Base-by-base conservation (phyloP, 352 stramenopile species). In the Globisporangium abappressorium region DNA sequence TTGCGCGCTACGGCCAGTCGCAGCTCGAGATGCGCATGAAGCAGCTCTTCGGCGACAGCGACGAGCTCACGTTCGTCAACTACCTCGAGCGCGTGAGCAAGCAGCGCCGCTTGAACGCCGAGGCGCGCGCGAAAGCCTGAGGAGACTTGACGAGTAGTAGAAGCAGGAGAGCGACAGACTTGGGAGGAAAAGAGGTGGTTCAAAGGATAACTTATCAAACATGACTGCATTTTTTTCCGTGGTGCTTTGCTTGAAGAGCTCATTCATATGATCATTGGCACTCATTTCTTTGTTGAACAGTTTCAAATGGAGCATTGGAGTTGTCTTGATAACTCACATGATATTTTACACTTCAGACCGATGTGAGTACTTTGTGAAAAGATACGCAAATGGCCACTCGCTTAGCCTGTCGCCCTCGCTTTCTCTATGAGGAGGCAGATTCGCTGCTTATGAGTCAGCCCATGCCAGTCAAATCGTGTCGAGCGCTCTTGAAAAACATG, bases 21-120 rank as follows among this genome's bases (percentile, higher is more conserved):
- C 83, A 96, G 69, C 79, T 98, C 9, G 92, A 97, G 70, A 91
- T 87, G 74, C 85, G 92, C 69, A 96, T 97, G 89, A 94, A 92
- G 73, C 88, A 93, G 71, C 83, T 97, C 49, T 97, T 97, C 64
- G 90, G 91, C 12, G 91, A 97, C 64, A 91, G 81, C 65, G 82
- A 92, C 66, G 87, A 94, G 66, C 75, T 94, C 67, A 82, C 63
- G 14, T 94, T 95, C 56, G 83, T 93, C 49, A 81, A 91, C 55
- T 94, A 94, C 58, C 71, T 95, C 11, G 85, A 92, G 30, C 81
- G 84, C 34, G 84, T 92, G 2, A 71, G 82, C 34, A 88, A 91
- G 59, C 84, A 95, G 76, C 87, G 83, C 58, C 81, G 81, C 68
- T 80, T 73, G 47, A 90, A 89, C 57, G 76, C 76, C 9, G 83